A percentile compares a stretch with the other conserved stretches of the same genome.
These are phyloP conservation scores for Claviceps sp. DNA, from an alignment of 2,329 filamentous ascomycete genomes.

Conservation along the genomic window DNA sequence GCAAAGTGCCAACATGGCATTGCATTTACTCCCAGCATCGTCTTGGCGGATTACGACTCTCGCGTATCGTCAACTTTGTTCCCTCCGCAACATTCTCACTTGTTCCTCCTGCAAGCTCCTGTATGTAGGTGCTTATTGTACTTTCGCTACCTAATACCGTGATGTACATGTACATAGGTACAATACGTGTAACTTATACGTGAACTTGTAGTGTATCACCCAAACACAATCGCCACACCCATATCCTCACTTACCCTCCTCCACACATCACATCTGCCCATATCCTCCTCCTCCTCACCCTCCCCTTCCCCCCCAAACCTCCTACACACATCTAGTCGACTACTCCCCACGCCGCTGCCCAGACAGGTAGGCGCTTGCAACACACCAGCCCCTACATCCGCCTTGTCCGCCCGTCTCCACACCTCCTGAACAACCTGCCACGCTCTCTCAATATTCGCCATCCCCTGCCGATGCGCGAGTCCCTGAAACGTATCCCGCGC, in stretches of 20 bases:
- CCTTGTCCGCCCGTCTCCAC: constrained; percentile 39
- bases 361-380: background rate
- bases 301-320: too few species aligned
- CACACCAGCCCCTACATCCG: constrained; percentile 8
- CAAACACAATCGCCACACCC: constrained; percentile 47
- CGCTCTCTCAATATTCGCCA: constrained; percentile 50
- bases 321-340: too few species aligned
- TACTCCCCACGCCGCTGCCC: too few species aligned
- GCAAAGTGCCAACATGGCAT: background rate
- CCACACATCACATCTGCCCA: constrained; percentile 31
- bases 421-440: constrained; percentile 49
- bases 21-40: background rate
- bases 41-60: background rate
- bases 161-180: too few species aligned
- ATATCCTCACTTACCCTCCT: constrained; percentile 43
- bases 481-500: constrained; percentile 38
- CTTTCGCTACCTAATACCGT: too few species aligned
- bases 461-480: constrained; percentile 44
- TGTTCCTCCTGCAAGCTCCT: too few species aligned
- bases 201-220: constrained; percentile 20
- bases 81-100: too few species aligned
- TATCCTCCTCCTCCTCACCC: too few species aligned
- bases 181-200: too few species aligned
- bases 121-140: too few species aligned
- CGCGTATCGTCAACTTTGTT: too few species aligned